Evolutionary conservation across 73 alveolate species (phyloP).

Genomic region (Uronychia setigera): DNA sequence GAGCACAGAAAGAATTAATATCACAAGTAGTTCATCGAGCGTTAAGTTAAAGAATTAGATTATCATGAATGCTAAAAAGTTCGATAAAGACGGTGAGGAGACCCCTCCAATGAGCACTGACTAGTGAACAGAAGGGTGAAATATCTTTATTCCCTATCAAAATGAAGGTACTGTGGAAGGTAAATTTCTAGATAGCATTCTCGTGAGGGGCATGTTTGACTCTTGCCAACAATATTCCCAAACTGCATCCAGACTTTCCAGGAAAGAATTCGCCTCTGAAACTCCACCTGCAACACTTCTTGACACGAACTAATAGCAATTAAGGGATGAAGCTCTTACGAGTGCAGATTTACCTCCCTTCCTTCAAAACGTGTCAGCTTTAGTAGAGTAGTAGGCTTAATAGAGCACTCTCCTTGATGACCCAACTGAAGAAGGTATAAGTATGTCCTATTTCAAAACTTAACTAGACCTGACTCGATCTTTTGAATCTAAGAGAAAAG

Average conservation of each 20-base stretch:
- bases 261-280: not conserved
- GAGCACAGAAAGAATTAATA: too few species aligned
- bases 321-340: not conserved
- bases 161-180: conserved; percentile 1
- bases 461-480: not conserved
- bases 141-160: too few species aligned
- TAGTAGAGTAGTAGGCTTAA: not conserved
- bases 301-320: not conserved
- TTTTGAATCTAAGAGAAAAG: not conserved
- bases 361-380: not conserved
- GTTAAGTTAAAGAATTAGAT: too few species aligned
- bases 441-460: not conserved
- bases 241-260: not conserved
- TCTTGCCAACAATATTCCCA: not conserved
- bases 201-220: too few species aligned
- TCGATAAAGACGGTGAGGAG: too few species aligned
- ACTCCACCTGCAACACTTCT: not conserved
- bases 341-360: not conserved
- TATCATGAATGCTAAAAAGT: too few species aligned
- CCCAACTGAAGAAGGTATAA: not conserved
- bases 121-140: too few species aligned
- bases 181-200: too few species aligned
- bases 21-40: too few species aligned
- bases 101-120: too few species aligned
- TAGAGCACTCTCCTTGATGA: not conserved